Base-by-base conservation (phyloP, 805 yeast genomes). In the Kazachstania kunashirensis region DNA sequence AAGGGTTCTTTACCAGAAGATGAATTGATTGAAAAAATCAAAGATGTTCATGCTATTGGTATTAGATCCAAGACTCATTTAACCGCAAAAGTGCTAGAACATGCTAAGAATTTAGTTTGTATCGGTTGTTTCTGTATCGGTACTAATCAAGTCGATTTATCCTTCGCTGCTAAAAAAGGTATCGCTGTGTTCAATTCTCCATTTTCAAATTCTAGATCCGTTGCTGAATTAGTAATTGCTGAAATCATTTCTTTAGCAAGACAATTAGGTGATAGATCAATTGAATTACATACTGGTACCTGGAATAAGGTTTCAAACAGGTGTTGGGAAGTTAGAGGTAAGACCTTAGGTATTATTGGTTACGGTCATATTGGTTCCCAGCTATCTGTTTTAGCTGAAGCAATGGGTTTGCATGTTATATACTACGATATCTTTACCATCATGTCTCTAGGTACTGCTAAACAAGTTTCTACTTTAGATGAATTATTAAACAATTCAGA, bases 281-380 rank as follows among this genome's bases (percentile, higher is more conserved):
- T 81, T 48, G 98, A 92, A 70, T 61, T 92, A 70, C 98, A 89
- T 70, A 75, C 89, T 38, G 96, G 96, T 47, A 79, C 89, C 44
- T 92, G 98, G 98, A 92, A 92, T 71, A 92, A 92, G 69, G 96
- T 89, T 51, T 71, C 83, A 53, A 72, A 84, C 48, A 86, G 75
- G 63, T 92, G 98, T 68, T 92, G 97, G 97, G 98, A 92, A 68
- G 88, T 92, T 50, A 83, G 98, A 68, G 98, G 98, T 49, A 92
- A 92, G 66, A 89, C 98, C 33, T 71, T 92, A 52, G 98, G 98
- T 44, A 92, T 92, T 55, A 72, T 92, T 27, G 98, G 98, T 50
- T 92, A 92, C 57, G 98, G 98, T 53, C 98, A 92, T 64, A 92
- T 92, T 67, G 98, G 98, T 52, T 68, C 97, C 34, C 98, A 92